A percentile compares a stretch with the other conserved stretches of the same genome.
These are phyloP conservation scores for Tetrapyrgos nigripes DNA, from an alignment of 1,284 basidiomycete genomes.

Conservation along the genomic window DNA sequence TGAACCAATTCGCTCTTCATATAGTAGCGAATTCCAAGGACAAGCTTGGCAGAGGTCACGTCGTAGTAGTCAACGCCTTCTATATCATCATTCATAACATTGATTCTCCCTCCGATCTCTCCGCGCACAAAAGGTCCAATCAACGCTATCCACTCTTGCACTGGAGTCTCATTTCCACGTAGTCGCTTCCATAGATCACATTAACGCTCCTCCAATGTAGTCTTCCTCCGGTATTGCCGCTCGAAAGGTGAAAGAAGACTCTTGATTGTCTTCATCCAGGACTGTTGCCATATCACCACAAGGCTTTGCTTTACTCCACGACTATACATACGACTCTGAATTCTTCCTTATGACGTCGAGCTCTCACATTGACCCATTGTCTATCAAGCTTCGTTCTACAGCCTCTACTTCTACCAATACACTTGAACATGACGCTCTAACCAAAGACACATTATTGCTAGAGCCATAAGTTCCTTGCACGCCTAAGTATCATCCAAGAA, in stretches of 20 bases:
- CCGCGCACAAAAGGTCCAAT: conserved; percentile 64
- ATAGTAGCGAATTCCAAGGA: conserved; percentile 53
- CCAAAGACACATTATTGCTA: too few relatives aligned
- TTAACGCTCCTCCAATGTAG: conserved; percentile 83
- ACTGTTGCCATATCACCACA: too few relatives aligned
- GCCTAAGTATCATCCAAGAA: too few relatives aligned
- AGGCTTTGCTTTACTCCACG: conserved; percentile 87
- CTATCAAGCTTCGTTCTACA: conserved; percentile 38
- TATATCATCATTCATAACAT: conserved; percentile 90
- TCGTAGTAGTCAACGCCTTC: conserved; percentile 85
- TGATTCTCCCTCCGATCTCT: conserved; percentile 78
- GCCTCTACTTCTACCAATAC: conserved; percentile 27
- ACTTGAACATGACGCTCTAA: conserved; percentile 60
- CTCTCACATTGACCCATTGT: conserved; percentile 71
- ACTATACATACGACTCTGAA: conserved; percentile 88
- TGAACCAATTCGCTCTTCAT: conserved; percentile 76
- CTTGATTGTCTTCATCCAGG: conserved; percentile 31
- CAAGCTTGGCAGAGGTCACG: conserved; percentile 54
- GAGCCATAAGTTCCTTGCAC: too few relatives aligned
- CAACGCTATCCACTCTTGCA: conserved; percentile 73
- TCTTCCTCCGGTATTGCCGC: conserved; percentile 64
- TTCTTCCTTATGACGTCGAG: conserved; percentile 82
- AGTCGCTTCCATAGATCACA: conserved; percentile 84
- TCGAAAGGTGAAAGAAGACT: conserved; percentile 38
- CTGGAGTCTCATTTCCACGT: conserved; percentile 78